Percentiles rank a stretch among this genome's conserved stretches.
phyloP scores from a whole-genome alignment of 768 basidiomycete genomes.

The Ramaria rubella region DNA sequence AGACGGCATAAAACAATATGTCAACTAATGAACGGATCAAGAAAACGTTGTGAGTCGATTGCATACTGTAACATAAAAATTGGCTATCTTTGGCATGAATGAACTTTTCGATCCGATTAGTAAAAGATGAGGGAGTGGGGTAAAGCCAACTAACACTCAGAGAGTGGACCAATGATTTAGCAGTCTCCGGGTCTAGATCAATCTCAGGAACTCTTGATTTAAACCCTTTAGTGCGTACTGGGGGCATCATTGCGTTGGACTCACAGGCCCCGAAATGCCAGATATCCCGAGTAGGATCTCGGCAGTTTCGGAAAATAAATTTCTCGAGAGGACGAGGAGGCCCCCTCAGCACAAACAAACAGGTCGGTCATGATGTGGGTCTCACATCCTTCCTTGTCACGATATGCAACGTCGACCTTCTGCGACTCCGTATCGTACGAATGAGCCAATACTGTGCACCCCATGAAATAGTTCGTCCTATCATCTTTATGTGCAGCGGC shows the following conservation, averaged over 20 bases:
- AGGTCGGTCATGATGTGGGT: background rate
- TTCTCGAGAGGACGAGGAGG: conserved; percentile 10
- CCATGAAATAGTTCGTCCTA: conserved; percentile 3
- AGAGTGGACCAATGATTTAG: background rate
- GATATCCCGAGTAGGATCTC: conserved; percentile 8
- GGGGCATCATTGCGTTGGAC: background rate
- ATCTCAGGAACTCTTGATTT: conserved; percentile 3
- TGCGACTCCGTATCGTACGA: conserved; percentile 2
- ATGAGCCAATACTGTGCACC: conserved; percentile 4
- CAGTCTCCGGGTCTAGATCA: conserved; percentile 3
- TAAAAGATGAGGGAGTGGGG: background rate
- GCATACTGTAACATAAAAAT: conserved; percentile 9
- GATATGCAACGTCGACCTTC: background rate
- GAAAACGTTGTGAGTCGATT: background rate
- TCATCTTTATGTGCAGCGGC: background rate
- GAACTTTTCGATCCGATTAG: background rate
- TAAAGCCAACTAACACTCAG: background rate
- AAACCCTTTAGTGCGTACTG: background rate
- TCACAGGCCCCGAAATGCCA: conserved; percentile 10
- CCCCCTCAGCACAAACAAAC: conserved; percentile 10
- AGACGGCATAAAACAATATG: background rate
- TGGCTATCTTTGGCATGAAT: conserved; percentile 10
- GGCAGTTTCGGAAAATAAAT: conserved; percentile 7
- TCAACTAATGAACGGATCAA: background rate
- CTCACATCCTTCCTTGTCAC: background rate